phyloP scores from a whole-genome alignment of 495 filamentous ascomycete genomes.

The Xylaria nigripes region DNA sequence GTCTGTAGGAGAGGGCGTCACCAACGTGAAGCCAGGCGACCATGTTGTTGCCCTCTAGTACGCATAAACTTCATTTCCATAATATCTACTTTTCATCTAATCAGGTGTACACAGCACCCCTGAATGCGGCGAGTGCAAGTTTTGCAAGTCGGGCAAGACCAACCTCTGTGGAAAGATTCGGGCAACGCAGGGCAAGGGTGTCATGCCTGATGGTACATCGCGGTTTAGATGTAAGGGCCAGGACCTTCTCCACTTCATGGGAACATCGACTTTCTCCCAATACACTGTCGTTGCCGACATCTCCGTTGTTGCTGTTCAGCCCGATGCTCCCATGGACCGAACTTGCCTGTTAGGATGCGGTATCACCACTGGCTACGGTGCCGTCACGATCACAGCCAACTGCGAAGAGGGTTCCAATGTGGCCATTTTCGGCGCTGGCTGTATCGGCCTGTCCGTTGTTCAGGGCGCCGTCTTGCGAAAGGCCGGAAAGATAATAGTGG shows the following conservation, averaged over 20 bases:
- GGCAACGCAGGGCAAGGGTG: constrained; percentile 87
- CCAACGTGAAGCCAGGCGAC: constrained; percentile 83
- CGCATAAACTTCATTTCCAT: constrained; percentile 12
- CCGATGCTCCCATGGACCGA: constrained; percentile 88
- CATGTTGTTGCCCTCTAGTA: constrained; percentile 96
- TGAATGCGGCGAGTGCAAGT: constrained; percentile 96
- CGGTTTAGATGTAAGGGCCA: constrained; percentile 92
- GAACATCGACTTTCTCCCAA: constrained; percentile 95
- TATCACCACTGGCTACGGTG: constrained; percentile 97
- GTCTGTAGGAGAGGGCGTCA: constrained; percentile 93
- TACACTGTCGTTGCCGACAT: constrained; percentile 99
- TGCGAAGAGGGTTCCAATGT: constrained; percentile 83
- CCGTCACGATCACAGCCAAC: constrained; percentile 83
- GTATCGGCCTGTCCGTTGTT: constrained; percentile 88
- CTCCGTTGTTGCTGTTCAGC: constrained; percentile 88
- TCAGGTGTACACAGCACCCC: constrained; percentile 58
- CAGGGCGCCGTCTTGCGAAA: constrained; percentile 88
- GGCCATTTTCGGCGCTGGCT: constrained; percentile 94
- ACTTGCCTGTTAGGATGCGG: constrained; percentile 94
- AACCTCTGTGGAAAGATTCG: constrained; percentile 99
- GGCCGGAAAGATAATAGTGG: constrained; percentile 85
- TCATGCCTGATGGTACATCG: constrained; percentile 96
- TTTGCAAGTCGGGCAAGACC: constrained; percentile 98
- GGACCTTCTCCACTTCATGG: constrained; percentile 97
- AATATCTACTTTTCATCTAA: not conserved